Evolutionary conservation across 2,329 filamentous ascomycete species (phyloP).

Genomic region (Talaromyces islandicus): DNA sequence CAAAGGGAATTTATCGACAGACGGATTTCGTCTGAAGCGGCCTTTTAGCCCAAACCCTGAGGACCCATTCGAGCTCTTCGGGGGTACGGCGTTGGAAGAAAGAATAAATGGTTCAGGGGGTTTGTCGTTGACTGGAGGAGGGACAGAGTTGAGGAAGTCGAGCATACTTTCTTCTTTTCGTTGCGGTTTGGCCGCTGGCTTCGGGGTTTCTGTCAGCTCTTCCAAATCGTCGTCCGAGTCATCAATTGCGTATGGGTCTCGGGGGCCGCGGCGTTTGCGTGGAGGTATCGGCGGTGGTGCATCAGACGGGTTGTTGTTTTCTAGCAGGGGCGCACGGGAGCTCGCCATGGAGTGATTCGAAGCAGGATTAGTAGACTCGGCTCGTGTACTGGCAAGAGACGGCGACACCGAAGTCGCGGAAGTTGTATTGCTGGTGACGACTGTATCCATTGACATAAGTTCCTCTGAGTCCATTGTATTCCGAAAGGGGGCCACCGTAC

Average conservation of each 20-base stretch:
- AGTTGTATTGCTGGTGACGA: conserved; percentile 16
- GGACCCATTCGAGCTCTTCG: conserved; percentile 13
- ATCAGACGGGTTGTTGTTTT: conserved; percentile 29
- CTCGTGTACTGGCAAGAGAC: conserved; percentile 39
- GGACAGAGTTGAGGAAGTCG: conserved; percentile 43
- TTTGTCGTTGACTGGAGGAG: conserved; percentile 28
- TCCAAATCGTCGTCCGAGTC: conserved; percentile 60
- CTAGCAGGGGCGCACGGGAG: conserved; percentile 66
- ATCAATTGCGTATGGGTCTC: conserved; percentile 92
- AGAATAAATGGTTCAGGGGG: conserved; percentile 25
- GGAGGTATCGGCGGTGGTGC: conserved; percentile 7
- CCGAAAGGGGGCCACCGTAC: conserved; percentile 77
- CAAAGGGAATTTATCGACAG: conserved; percentile 22
- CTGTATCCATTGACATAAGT: conserved; percentile 32
- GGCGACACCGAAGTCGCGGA: conserved; percentile 24
- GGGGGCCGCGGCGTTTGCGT: conserved; percentile 58
- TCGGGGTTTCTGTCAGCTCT: conserved; percentile 42
- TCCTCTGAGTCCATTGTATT: conserved; percentile 83
- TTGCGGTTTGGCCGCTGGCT: conserved; percentile 20
- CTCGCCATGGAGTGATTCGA: conserved; percentile 61
- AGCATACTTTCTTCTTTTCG: conserved; percentile 43
- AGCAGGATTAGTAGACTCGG: conserved; percentile 46
- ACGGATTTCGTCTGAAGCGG: conserved; percentile 28
- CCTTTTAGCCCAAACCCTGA: conserved; percentile 25
- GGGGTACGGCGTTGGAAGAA: conserved; percentile 10